Base-by-base conservation (phyloP, 805 yeast genomes). In the Jamesozyma lodderae region DNA sequence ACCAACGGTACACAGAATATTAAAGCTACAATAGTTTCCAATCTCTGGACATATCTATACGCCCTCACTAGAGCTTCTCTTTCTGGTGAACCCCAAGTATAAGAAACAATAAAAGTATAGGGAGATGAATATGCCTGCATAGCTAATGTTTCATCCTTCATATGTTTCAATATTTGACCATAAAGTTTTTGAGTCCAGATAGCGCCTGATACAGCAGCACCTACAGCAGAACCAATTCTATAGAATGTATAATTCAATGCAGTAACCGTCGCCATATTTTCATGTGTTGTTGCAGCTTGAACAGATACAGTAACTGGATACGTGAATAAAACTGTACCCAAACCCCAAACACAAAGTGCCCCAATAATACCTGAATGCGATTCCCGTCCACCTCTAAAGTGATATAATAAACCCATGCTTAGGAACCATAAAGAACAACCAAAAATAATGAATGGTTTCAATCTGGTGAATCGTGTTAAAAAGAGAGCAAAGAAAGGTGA, bases 281-380 rank as follows among this genome's bases (percentile, higher is more conserved):
- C 81, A 58, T 81, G 88, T 40, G 67, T 68, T 15, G 76, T 69
- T 41, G 72, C 67, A 1, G 83, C 63, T 51, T 76, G 79, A 41
- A 77, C 71, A 18, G 81, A 70, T 4, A 74, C 77, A 48, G 72
- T 81, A 14, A 77, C 68, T 8, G 81, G 71, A 49, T 77, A 79
- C 9, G 82, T 75, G 62, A 79, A 76, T 55, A 80, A 68, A 3
- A 81, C 81, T 29, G 81, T 81, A 45, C 84, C 87, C 37, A 81
- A 64, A 48, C 88, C 88, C 53, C 77, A 60, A 9, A 81, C 58
- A 51, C 77, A 70, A 47, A 75, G 66, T 5, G 78, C 74, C n/a
- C 79, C 86, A 55, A 81, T 75, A 38, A 80, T 64, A 47, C 85
- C 86, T 27, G 66, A 46, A 36, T 66, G 62, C 19, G 77, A 68